Evolutionary conservation across 2,329 filamentous ascomycete genomes (phyloP).

Genomic region (Fusarium verrucosum): DNA sequence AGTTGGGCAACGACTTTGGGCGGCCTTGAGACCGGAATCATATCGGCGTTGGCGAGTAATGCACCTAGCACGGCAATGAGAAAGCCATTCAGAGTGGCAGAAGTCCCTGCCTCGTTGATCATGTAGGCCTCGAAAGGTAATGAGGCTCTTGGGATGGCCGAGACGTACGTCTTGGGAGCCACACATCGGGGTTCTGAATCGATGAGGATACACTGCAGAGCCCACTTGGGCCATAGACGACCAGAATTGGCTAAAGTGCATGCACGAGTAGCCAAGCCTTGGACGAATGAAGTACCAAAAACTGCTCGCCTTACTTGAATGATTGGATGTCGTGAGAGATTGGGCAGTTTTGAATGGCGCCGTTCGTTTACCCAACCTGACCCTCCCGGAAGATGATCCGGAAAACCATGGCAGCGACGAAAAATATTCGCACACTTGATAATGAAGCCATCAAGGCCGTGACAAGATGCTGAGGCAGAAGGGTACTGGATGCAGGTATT

Average conservation of each 20-base stretch:
- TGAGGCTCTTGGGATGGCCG: constrained; percentile 37
- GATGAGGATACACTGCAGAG: constrained; percentile 21
- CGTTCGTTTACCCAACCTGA: constrained; percentile 40
- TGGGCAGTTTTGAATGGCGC: constrained; percentile 44
- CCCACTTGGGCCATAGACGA: constrained; percentile 32
- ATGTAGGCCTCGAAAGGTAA: constrained; percentile 34
- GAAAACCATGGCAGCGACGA: constrained; percentile 26
- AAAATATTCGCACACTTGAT: constrained; percentile 22
- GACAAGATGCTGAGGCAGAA: constrained; percentile 8
- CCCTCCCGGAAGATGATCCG: constrained; percentile 40
- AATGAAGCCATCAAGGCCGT: constrained; percentile 2
- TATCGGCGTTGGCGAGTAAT: constrained; percentile 33
- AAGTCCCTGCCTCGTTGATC: constrained; percentile 25
- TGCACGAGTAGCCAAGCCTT: constrained; percentile 29
- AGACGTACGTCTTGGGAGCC: constrained; percentile 30
- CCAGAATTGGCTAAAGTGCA: constrained; percentile 37
- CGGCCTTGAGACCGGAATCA: constrained; percentile 27
- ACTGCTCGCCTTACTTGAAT: constrained; percentile 39
- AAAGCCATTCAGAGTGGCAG: constrained; percentile 30
- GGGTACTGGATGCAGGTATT: too few species aligned
- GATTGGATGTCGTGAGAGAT: constrained; percentile 40
- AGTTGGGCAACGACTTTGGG: constrained; percentile 36
- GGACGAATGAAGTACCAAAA: constrained; percentile 27
- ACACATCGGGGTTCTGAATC: constrained; percentile 31
- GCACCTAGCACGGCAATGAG: constrained; percentile 34